phyloP scores from a whole-genome alignment of 2,329 filamentous ascomycete species.

The Pleomassaria siparia region DNA sequence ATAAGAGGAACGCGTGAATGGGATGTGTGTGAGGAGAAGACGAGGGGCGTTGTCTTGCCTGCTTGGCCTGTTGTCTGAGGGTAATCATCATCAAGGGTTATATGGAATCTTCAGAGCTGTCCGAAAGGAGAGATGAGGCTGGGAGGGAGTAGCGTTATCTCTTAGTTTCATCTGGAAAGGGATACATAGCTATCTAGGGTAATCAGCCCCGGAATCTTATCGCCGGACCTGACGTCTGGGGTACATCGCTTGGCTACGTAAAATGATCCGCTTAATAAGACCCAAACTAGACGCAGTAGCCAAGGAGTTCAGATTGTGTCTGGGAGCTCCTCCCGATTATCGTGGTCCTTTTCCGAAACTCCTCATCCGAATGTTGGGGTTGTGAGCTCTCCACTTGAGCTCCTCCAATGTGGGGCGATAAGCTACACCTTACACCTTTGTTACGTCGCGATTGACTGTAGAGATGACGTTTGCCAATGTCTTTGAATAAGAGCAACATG shows the following conservation, averaged over 20 bases:
- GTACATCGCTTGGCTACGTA: not conserved
- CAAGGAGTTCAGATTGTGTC: not conserved
- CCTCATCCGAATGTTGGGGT: not conserved
- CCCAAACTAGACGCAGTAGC: no score
- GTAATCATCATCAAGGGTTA: not conserved
- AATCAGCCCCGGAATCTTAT: not conserved
- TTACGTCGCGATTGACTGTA: not conserved
- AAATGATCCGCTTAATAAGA: no score
- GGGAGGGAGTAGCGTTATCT: not conserved
- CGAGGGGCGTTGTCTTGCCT: not conserved
- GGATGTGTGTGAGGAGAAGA: not conserved
- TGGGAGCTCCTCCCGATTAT: conserved; percentile 3
- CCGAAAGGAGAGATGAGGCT: not conserved
- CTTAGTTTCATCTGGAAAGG: not conserved
- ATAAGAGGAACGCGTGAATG: not conserved
- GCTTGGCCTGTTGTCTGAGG: not conserved
- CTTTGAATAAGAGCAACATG: no score
- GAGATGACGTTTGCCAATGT: no score
- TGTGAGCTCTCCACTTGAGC: not conserved
- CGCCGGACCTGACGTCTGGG: not conserved
- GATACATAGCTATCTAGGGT: not conserved
- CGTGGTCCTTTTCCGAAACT: no score
- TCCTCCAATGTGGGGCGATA: conserved; percentile 1
- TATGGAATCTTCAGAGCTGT: not conserved
- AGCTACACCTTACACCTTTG: not conserved